These are phyloP conservation scores for Termitomyces sp. DNA, from an alignment of 768 basidiomycete species.

Conservation along the genomic window DNA sequence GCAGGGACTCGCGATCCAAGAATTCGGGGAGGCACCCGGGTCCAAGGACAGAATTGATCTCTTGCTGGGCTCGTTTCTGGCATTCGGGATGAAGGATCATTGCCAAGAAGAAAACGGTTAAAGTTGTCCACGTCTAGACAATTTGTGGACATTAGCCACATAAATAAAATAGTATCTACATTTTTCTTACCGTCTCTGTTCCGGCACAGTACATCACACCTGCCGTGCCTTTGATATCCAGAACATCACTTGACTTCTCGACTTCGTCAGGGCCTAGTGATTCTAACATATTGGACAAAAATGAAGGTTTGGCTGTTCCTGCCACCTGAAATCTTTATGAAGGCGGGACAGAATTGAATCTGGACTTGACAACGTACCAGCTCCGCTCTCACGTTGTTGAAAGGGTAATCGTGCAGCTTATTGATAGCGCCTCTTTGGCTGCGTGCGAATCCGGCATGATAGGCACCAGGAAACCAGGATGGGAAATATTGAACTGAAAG, in stretches of 20 bases:
- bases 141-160: background rate
- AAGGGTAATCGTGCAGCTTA: conserved; percentile 27
- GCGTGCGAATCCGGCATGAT: conserved; percentile 17
- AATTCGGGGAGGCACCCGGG: background rate
- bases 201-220: conserved; percentile 25
- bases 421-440: conserved; percentile 6
- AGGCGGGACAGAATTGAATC: background rate
- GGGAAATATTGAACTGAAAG: conserved; percentile 27
- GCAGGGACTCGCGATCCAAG: conserved; percentile 1
- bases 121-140: conserved; percentile 28
- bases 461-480: conserved; percentile 29
- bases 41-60: background rate
- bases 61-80: conserved; percentile 1
- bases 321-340: conserved; percentile 4
- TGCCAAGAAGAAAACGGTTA: conserved; percentile 22
- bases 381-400: conserved; percentile 23
- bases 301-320: conserved; percentile 21
- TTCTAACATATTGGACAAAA: conserved; percentile 17
- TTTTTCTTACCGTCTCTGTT: conserved; percentile 31
- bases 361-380: conserved; percentile 23
- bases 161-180: background rate
- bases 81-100: conserved; percentile 4
- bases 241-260: background rate
- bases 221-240: conserved; percentile 19
- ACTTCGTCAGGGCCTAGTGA: conserved; percentile 3